Conservation (phyloP, 257 asterid species). For the Jasminum sambac region DNA sequence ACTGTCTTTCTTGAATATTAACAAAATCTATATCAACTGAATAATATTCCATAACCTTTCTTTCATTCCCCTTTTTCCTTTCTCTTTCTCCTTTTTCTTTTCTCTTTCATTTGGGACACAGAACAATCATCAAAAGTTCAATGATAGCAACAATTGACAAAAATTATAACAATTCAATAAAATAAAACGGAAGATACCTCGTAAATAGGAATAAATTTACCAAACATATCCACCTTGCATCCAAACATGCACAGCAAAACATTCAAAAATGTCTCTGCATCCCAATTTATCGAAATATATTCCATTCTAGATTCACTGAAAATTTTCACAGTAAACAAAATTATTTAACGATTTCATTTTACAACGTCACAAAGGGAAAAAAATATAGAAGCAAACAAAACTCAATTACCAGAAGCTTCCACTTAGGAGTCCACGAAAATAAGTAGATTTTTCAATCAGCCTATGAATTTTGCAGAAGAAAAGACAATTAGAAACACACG, state of each 20-base stretch:
- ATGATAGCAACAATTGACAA: not conserved
- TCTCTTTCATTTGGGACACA: not conserved
- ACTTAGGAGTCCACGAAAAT: conserved; percentile 70
- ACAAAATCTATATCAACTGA: not conserved
- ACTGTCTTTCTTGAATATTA: conserved; percentile 14
- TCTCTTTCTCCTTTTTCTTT: no score
- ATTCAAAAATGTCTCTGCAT: conserved; percentile 53
- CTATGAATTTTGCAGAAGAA: conserved; percentile 33
- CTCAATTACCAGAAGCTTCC: conserved; percentile 66
- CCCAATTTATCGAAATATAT: conserved; percentile 55
- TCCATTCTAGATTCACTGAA: conserved; percentile 62
- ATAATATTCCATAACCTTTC: conserved; percentile 2
- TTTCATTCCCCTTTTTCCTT: not conserved
- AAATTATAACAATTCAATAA: not conserved
- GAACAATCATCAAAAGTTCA: not conserved
- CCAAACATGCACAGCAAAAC: conserved; percentile 58
- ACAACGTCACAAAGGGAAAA: not conserved
- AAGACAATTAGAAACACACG: not conserved
- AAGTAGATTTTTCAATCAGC: conserved; percentile 64
- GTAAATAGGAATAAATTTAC: conserved; percentile 52
- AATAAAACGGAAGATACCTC: conserved; percentile 44
- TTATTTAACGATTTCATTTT: not conserved
- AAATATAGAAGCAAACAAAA: not conserved
- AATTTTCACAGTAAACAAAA: not conserved
- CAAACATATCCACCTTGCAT: conserved; percentile 47